These are phyloP conservation scores for Malassezia caprae DNA, from an alignment of 1,284 basidiomycete genomes.

Conservation along the genomic window DNA sequence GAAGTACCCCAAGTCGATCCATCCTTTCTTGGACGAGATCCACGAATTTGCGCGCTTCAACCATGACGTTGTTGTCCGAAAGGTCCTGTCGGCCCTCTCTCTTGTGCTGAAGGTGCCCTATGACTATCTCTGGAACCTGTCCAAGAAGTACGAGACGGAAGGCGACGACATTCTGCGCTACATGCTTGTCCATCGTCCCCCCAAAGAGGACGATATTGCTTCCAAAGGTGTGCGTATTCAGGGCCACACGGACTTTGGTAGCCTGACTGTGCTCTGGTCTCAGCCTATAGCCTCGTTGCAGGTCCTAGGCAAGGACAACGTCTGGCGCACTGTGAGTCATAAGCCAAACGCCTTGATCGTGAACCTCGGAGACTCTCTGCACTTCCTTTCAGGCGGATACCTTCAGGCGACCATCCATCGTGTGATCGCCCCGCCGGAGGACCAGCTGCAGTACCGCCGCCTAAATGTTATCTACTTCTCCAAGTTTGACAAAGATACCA, in stretches of 20 bases:
- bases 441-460: constrained; percentile 48
- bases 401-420: constrained; percentile 49
- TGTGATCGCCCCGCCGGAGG: constrained; percentile 49
- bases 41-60: constrained; percentile 47
- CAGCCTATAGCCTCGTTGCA: constrained; percentile 50
- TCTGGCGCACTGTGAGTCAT: constrained; percentile 50
- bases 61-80: constrained; percentile 45
- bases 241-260: constrained; percentile 51
- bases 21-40: constrained; percentile 46
- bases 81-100: constrained; percentile 49
- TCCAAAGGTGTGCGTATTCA: constrained; percentile 49
- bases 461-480: constrained; percentile 50
- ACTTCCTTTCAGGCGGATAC: constrained; percentile 38
- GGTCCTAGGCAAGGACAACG: constrained; percentile 49
- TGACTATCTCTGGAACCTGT: constrained; percentile 50
- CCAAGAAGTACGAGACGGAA: constrained; percentile 47
- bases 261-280: constrained; percentile 49
- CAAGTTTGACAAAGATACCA: constrained; percentile 47
- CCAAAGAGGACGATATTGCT: constrained; percentile 36
- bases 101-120: constrained; percentile 50
- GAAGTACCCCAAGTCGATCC: constrained; percentile 26
- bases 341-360: constrained; percentile 40
- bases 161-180: constrained; percentile 50
- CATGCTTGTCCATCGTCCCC: constrained; percentile 49
- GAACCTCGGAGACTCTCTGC: constrained; percentile 41